These are phyloP conservation scores for Debaryomyces robertsiae DNA, from an alignment of 1,139 yeast genomes.

Conservation along the genomic window DNA sequence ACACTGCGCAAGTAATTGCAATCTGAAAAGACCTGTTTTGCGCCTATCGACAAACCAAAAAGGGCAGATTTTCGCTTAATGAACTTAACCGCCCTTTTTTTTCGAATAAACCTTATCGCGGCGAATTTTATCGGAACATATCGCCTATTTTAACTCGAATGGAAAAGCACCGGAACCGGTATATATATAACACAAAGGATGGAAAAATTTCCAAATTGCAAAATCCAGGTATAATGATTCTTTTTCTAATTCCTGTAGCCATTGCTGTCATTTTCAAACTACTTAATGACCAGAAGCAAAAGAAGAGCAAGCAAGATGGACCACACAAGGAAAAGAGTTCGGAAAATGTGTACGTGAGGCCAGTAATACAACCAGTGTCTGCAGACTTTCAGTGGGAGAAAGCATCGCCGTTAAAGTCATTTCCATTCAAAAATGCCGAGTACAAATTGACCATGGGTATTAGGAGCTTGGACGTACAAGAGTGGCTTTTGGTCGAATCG, in stretches of 20 bases:
- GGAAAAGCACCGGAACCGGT: neutral
- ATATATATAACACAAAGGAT: neutral
- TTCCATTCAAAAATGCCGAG: constrained; percentile 23
- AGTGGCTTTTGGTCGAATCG: constrained; percentile 42
- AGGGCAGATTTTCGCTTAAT: neutral
- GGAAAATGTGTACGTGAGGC: neutral
- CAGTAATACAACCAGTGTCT: constrained; percentile 17
- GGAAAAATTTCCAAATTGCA: too few species aligned
- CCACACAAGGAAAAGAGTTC: neutral
- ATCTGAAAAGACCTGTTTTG: too few species aligned
- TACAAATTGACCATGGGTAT: constrained; percentile 31
- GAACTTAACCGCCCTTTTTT: neutral
- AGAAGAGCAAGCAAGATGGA: neutral
- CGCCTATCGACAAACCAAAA: too few species aligned
- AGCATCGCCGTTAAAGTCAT: constrained; percentile 20
- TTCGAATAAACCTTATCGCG: constrained; percentile 2
- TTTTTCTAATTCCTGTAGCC: too few species aligned
- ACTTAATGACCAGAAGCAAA: neutral
- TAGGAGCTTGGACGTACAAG: constrained; percentile 32
- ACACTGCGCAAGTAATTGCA: too few species aligned
- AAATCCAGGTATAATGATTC: too few species aligned
- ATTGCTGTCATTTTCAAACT: neutral
- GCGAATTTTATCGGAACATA: neutral
- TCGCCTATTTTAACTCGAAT: too few species aligned
- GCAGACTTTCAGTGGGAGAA: constrained; percentile 22